Conservation (phyloP, 768 basidiomycete genomes). For the Russula sp. region DNA sequence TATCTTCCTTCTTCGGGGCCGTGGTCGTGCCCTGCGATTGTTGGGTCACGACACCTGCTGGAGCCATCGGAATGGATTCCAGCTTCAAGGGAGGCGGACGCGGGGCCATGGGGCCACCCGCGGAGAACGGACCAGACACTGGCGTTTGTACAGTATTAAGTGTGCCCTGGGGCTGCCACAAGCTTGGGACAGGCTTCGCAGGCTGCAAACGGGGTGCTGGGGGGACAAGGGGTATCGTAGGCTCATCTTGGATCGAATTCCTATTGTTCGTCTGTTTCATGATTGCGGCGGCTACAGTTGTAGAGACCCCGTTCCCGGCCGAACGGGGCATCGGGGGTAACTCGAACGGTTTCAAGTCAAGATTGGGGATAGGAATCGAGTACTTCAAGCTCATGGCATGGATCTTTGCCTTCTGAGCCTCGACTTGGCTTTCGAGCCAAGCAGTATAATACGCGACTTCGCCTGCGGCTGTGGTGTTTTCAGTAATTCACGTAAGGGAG, state of each 20-base stretch:
- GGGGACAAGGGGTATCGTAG: not conserved
- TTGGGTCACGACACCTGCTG: not conserved
- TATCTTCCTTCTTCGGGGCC: not conserved
- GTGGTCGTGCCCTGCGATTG: not conserved
- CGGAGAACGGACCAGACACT: not conserved
- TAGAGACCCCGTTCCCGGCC: not conserved
- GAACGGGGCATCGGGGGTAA: not conserved
- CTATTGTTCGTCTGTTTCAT: not conserved
- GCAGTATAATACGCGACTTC: not conserved
- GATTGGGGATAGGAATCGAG: slow-evolving; percentile 10
- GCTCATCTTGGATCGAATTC: not conserved
- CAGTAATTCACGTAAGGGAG: not conserved
- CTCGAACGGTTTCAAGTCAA: not conserved
- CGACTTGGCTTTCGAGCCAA: slow-evolving; percentile 2
- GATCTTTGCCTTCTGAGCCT: slow-evolving; percentile 5
- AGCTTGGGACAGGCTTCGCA: not conserved
- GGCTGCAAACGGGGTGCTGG: not conserved
- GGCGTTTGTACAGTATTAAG: not conserved
- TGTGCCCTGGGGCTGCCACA: not conserved
- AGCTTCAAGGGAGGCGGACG: not conserved
- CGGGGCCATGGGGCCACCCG: no score
- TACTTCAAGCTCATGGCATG: slow-evolving; percentile 2
- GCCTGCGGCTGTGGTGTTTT: not conserved
- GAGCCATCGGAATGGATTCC: not conserved
- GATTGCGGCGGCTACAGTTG: no score